A percentile compares a stretch with the other conserved stretches of the same genome.
These are phyloP conservation scores for Aspergillus cejpii DNA, from an alignment of 2,329 filamentous ascomycete genomes.

Conservation along the genomic window DNA sequence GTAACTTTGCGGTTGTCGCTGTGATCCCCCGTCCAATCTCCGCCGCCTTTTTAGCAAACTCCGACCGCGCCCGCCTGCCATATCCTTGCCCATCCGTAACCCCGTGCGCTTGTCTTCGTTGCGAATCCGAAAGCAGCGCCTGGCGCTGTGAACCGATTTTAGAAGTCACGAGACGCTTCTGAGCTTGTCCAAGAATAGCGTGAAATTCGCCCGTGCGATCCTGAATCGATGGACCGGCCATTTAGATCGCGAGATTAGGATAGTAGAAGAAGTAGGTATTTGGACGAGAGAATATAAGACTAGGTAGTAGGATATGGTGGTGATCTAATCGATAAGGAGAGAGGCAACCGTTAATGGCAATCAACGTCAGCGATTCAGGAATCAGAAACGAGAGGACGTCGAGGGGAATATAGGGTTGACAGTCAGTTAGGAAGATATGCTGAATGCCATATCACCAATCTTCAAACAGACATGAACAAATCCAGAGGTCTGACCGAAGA, in stretches of 20 bases:
- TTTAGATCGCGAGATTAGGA: constrained; percentile 22
- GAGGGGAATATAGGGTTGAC: background rate
- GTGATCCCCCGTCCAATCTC: constrained; percentile 89
- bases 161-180: constrained; percentile 67
- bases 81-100: constrained; percentile 48
- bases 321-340: constrained; percentile 33
- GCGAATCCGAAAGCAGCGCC: constrained; percentile 67
- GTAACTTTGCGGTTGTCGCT: constrained; percentile 87
- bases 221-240: constrained; percentile 69
- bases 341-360: constrained; percentile 19
- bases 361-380: constrained; percentile 4
- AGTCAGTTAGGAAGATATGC: background rate
- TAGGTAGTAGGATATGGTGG: background rate
- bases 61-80: constrained; percentile 57
- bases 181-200: constrained; percentile 78
- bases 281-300: background rate
- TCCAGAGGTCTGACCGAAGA: constrained; percentile 4
- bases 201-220: constrained; percentile 95
- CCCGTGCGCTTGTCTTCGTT: constrained; percentile 55
- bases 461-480: background rate
- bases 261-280: background rate
- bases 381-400: background rate
- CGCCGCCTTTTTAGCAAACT: constrained; percentile 86
- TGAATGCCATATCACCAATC: constrained; percentile 1
- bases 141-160: constrained; percentile 75